These are phyloP conservation scores for Leptographium procerum DNA, from an alignment of 2,329 filamentous ascomycete genomes.

Conservation along the genomic window DNA sequence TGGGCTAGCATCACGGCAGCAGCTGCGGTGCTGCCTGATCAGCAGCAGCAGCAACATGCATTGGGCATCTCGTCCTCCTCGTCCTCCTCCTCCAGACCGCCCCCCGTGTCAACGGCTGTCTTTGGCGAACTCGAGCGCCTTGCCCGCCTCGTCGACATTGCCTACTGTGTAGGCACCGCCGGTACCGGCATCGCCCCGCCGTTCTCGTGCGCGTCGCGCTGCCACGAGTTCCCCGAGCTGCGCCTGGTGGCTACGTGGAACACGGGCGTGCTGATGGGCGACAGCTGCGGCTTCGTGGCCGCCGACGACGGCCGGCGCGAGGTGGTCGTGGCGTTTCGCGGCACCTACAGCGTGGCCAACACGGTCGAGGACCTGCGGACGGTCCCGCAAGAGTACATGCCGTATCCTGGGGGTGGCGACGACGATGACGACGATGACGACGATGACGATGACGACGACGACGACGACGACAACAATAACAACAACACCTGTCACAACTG, in stretches of 20 bases:
- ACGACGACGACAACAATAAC: not conserved
- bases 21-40: not conserved
- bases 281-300: conserved; percentile 89
- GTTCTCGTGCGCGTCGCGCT: conserved; percentile 77
- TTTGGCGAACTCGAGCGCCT: conserved; percentile 79
- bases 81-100: not conserved
- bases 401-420: conserved; percentile 51
- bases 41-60: not conserved
- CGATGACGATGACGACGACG: conserved; percentile 3
- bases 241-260: conserved; percentile 80
- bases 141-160: conserved; percentile 83
- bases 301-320: conserved; percentile 52
- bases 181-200: conserved; percentile 78
- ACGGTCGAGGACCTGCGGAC: conserved; percentile 85
- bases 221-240: conserved; percentile 69
- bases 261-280: conserved; percentile 73
- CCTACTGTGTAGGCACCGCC: conserved; percentile 81
- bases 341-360: conserved; percentile 88
- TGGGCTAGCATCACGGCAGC: not conserved
- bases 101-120: conserved; percentile 44
- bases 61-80: not conserved
- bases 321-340: conserved; percentile 82
- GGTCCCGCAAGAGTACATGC: conserved; percentile 78
- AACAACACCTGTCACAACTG: conserved; percentile 61
- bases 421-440: conserved; percentile 16